Conservation (phyloP, 108 stramenopile genomes). For the Epithemia pelagica region DNA sequence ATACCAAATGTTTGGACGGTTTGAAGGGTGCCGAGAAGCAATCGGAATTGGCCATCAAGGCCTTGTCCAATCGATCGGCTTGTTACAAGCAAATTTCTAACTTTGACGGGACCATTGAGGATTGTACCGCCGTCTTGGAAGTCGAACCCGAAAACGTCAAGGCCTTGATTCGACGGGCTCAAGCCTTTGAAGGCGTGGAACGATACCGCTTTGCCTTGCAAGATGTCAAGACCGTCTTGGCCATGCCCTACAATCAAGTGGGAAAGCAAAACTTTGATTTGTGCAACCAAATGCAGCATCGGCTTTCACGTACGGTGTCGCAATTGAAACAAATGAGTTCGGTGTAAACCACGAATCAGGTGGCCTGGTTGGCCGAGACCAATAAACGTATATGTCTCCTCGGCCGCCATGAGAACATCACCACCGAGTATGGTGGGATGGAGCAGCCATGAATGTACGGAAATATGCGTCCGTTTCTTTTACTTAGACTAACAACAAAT, state of each 20-base stretch:
- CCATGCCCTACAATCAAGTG: conserved; percentile 81
- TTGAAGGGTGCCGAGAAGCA: conserved; percentile 58
- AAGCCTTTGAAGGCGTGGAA: conserved; percentile 97
- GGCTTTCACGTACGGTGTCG: conserved; percentile 87
- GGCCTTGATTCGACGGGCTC: conserved; percentile 96
- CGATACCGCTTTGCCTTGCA: conserved; percentile 95
- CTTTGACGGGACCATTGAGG: conserved; percentile 94
- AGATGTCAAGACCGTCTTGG: conserved; percentile 92
- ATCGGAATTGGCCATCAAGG: conserved; percentile 89
- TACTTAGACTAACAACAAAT: too few species aligned
- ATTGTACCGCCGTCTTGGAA: conserved; percentile 95
- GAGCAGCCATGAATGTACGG: too few species aligned
- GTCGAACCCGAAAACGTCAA: conserved; percentile 94
- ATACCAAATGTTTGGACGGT: conserved; percentile 91
- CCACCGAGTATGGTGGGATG: too few species aligned
- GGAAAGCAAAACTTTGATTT: conserved; percentile 92
- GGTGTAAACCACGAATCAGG: too few species aligned
- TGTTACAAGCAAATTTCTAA: conserved; percentile 99
- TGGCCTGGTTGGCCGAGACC: too few species aligned
- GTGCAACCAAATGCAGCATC: conserved; percentile 90
- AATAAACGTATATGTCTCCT: too few species aligned
- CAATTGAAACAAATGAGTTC: conserved; percentile 47
- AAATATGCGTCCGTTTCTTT: too few species aligned
- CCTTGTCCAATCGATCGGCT: conserved; percentile 93
- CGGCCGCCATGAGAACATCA: too few species aligned